Conservation (phyloP, 768 basidiomycete genomes). For the Phylloporus sp. region DNA sequence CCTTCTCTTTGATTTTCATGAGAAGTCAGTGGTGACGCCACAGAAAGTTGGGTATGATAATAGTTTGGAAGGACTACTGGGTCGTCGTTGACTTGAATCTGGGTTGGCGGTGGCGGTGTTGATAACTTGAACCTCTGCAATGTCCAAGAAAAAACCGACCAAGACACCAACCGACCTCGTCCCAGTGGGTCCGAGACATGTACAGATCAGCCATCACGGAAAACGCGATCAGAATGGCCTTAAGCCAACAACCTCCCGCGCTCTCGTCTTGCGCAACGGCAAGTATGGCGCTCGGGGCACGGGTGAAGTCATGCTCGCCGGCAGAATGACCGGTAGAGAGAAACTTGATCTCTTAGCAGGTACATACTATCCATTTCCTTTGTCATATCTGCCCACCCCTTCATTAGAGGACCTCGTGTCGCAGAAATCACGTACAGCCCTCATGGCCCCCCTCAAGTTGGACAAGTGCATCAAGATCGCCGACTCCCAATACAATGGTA, state of each 20-base stretch:
- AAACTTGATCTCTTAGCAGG: constrained; percentile 79
- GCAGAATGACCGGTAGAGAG: constrained; percentile 69
- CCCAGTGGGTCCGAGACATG: constrained; percentile 50
- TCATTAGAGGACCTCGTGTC: constrained; percentile 59
- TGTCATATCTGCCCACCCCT: background rate
- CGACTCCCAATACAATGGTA: constrained; percentile 71
- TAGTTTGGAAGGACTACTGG: background rate
- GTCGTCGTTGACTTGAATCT: too few species aligned
- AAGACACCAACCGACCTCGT: constrained; percentile 42
- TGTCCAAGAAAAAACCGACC: constrained; percentile 33
- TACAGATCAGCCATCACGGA: constrained; percentile 33
- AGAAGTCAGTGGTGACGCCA: background rate
- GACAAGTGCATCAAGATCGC: constrained; percentile 64
- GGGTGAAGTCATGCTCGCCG: constrained; percentile 58
- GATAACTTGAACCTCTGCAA: constrained; percentile 4
- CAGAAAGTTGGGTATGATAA: background rate
- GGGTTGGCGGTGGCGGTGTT: constrained; percentile 4
- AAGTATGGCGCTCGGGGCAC: constrained; percentile 70
- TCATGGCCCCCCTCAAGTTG: constrained; percentile 62
- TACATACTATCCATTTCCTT: constrained; percentile 24
- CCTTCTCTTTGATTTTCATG: background rate
- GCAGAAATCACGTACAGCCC: constrained; percentile 50
- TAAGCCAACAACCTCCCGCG: constrained; percentile 65
- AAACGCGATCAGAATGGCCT: constrained; percentile 49
- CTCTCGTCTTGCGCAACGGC: constrained; percentile 69